A percentile compares a stretch with the other conserved stretches of the same genome.
Conservation (phyloP, 2,329 filamentous ascomycete genomes). For the Chaetomiaceae sp. region DNA sequence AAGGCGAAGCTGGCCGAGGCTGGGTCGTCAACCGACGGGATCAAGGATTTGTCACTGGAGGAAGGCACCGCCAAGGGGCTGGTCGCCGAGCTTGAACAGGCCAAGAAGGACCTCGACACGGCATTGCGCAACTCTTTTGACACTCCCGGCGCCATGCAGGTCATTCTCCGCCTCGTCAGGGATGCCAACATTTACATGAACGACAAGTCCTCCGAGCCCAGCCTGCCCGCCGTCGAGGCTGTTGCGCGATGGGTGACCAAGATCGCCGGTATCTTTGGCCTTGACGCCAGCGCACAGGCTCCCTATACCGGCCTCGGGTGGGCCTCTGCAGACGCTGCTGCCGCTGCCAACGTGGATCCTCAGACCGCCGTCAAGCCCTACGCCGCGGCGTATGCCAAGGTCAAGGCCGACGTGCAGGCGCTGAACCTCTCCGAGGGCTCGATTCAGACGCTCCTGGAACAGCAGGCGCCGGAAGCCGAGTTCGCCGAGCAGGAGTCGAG, state of each 20-base stretch:
- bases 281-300: constrained; percentile 57
- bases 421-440: constrained; percentile 47
- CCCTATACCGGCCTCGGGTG: constrained; percentile 56
- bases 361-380: constrained; percentile 33
- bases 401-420: constrained; percentile 42
- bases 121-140: constrained; percentile 83
- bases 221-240: constrained; percentile 45
- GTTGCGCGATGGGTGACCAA: constrained; percentile 76
- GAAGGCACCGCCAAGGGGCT: constrained; percentile 22
- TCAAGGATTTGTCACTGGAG: constrained; percentile 26
- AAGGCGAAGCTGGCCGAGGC: constrained; percentile 35
- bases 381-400: constrained; percentile 38
- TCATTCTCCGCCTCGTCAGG: constrained; percentile 73
- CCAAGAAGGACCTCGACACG: constrained; percentile 48
- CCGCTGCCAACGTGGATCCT: constrained; percentile 31
- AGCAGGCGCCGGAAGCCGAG: constrained; percentile 41
- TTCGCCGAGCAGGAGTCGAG: constrained; percentile 41
- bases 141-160: constrained; percentile 71
- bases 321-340: constrained; percentile 38
- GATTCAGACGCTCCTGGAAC: constrained; percentile 39
- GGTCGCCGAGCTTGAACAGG: constrained; percentile 38
- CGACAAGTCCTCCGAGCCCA: constrained; percentile 38
- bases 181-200: constrained; percentile 62
- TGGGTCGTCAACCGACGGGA: constrained; percentile 14
- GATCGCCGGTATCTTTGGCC: constrained; percentile 78